Base-by-base conservation (phyloP, 352 stramenopile genomes). In the Pythium vanterpoolii region DNA sequence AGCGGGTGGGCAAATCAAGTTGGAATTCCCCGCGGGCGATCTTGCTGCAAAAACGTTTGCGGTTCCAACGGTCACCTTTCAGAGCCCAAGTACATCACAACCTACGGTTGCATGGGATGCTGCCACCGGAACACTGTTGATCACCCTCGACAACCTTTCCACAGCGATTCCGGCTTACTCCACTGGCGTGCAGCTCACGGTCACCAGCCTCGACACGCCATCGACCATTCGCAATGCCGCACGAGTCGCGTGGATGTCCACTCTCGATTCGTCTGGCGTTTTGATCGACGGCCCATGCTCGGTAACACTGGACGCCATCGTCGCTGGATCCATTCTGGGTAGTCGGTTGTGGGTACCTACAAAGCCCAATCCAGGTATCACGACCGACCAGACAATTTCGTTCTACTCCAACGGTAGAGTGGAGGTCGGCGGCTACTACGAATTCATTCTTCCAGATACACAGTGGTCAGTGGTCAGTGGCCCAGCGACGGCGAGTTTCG, bases 241-340 rank as follows among this genome's bases (percentile, higher is more conserved):
- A 1, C 62, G 46, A 7, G 39, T 60, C 13, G 72, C 64, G 3
- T 64, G 63, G 1, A 34, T 86, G 14, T 71, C 69, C 19, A 89
- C 76, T 11, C 74, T 72, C 13, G 77, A 89, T 47, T 23, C 64
- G 8, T 31, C 50, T 24, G 72, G 70, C 4, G 46, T 74, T 24
- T 2, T 69, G 8, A 87, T 89, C n/a, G 79, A 89, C 47, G 77
- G 77, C 0, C 75, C 77, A 9, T 80, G 61, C 39, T 8, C 30
- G 7, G 34, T 87, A n/a, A 19, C 59, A 8, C 50, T 89, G 39
- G 77, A 86, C 33, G 66, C 52, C 2, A 81, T 87, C 30, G 61
- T 52, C 0, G 36, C 76, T 33, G 79, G 79, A 0, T 60, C 68
- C 21, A 64, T 89, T 38, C 40, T 80, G 8, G 76, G 77, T 1